Conservation (phyloP, 1,139 yeast genomes). For the Geotrichum fermentans region DNA sequence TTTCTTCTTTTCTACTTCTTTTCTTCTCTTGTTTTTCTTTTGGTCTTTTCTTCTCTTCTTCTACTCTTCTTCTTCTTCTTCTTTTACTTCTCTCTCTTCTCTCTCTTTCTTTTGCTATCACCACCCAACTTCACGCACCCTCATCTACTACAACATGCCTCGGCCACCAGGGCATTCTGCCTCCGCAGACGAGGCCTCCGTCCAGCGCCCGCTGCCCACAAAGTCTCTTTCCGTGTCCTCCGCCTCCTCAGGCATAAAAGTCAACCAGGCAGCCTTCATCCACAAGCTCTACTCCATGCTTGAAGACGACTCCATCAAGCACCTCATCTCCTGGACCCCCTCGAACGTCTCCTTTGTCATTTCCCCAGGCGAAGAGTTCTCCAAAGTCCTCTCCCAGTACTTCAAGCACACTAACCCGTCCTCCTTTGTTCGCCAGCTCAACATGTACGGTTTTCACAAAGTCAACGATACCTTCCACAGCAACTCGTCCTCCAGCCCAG, state of each 20-base stretch:
- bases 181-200: background rate
- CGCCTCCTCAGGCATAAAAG: slow-evolving; percentile 33
- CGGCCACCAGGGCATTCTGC: background rate
- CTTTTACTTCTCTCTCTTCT: background rate
- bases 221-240: slow-evolving; percentile 31
- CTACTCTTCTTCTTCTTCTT: background rate
- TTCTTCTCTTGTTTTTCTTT: background rate
- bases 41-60: background rate
- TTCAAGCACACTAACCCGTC: slow-evolving; percentile 95
- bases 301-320: slow-evolving; percentile 47
- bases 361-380: slow-evolving; percentile 42
- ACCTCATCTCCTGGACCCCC: slow-evolving; percentile 76
- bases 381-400: slow-evolving; percentile 72
- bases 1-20: background rate
- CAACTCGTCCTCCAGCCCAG: slow-evolving; percentile 21
- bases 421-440: slow-evolving; percentile 88
- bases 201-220: slow-evolving; percentile 6
- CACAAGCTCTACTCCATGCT: slow-evolving; percentile 59
- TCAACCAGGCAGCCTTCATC: slow-evolving; percentile 51
- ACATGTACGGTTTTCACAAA: slow-evolving; percentile 98
- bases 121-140: background rate
- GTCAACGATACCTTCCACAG: slow-evolving; percentile 34
- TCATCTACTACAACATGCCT: background rate
- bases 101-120: background rate
- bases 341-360: slow-evolving; percentile 45